Conservation (phyloP, 1,284 basidiomycete species). For the Vanrija humicola region DNA sequence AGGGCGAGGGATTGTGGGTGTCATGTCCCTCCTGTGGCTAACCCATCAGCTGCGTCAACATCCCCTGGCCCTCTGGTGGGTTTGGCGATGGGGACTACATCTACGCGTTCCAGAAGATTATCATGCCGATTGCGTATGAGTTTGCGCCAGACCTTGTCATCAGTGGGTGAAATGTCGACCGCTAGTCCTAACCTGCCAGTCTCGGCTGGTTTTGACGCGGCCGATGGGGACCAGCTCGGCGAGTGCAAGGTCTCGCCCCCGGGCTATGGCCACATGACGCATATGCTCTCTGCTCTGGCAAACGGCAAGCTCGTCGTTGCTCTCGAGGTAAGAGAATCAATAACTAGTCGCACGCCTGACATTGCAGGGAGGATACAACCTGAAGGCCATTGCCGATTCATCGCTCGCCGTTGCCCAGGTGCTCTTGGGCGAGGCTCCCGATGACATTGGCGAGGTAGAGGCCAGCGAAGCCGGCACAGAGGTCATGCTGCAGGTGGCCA, state of each 20-base stretch:
- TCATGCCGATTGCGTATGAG: constrained; percentile 97
- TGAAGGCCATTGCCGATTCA: constrained; percentile 81
- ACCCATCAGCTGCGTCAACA: constrained; percentile 73
- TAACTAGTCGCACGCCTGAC: not conserved
- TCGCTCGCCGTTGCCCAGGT: constrained; percentile 80
- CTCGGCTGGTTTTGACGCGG: constrained; percentile 97
- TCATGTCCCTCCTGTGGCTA: constrained; percentile 10
- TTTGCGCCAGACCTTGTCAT: constrained; percentile 95
- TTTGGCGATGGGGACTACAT: constrained; percentile 97
- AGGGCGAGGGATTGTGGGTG: constrained; percentile 76
- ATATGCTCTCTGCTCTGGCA: constrained; percentile 87
- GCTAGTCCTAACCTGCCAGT: constrained; percentile 61
- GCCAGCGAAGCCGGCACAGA: constrained; percentile 76
- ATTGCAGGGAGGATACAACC: constrained; percentile 85
- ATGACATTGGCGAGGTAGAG: constrained; percentile 63
- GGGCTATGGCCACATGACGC: constrained; percentile 99
- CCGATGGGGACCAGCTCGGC: constrained; percentile 85
- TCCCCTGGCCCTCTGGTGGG: constrained; percentile 85
- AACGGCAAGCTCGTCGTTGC: constrained; percentile 86
- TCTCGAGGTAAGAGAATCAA: constrained; percentile 65
- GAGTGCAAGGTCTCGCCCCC: constrained; percentile 84
- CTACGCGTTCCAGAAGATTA: constrained; percentile 88
- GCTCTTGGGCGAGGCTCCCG: constrained; percentile 79
- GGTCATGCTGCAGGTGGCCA: constrained; percentile 79
- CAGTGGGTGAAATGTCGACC: too few relatives aligned